Percentiles rank a stretch among this genome's conserved stretches.
Evolutionary conservation across 148 eudicot genomes (phyloP).

Genomic region (Spergularia marina): DNA sequence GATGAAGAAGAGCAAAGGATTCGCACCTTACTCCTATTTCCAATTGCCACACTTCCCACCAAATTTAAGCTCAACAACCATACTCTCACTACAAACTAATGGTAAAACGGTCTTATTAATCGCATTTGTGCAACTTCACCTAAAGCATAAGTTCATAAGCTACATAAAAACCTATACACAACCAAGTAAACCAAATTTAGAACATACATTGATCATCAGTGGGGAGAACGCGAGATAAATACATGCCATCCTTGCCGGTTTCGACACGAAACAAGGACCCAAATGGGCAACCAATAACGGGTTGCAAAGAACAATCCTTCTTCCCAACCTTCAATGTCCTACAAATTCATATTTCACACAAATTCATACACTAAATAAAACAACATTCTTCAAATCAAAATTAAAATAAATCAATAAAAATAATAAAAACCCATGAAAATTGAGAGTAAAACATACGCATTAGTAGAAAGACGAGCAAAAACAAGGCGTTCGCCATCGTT

Average conservation of each 20-base stretch:
- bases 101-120: not conserved
- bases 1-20: too few relatives aligned
- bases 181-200: not conserved
- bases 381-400: not conserved
- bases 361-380: not conserved
- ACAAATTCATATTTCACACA: constrained; percentile 6
- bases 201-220: constrained; percentile 38
- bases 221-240: constrained; percentile 49
- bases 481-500: constrained; percentile 89
- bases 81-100: not conserved
- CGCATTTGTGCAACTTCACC: not conserved
- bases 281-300: constrained; percentile 83
- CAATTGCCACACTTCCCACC: too few relatives aligned
- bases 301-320: constrained; percentile 54
- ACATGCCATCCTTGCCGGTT: constrained; percentile 60
- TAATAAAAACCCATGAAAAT: not conserved
- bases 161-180: not conserved
- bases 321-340: constrained; percentile 84
- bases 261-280: constrained; percentile 78
- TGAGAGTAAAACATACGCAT: constrained; percentile 44
- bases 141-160: not conserved
- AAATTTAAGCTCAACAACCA: not conserved
- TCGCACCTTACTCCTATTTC: too few relatives aligned
- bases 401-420: too few relatives aligned
- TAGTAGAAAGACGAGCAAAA: constrained; percentile 79